Percentiles rank a stretch among this genome's conserved stretches.
Conservation (phyloP, 78 protist species). For the Speleostelium caveatum region DNA sequence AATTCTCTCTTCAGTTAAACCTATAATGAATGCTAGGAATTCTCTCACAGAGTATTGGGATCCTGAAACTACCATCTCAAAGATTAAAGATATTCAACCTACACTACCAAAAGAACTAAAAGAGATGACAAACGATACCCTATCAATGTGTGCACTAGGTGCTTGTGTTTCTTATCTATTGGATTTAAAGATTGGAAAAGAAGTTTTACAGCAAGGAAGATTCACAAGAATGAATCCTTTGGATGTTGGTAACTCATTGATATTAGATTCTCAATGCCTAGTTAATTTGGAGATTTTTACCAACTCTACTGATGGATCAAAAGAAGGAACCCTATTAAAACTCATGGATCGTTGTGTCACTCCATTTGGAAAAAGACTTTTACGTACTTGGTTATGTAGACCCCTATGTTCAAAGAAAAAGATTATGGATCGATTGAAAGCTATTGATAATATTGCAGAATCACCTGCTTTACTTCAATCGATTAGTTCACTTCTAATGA, state of each 20-base stretch:
- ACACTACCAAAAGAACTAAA: not conserved
- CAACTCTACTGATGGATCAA: slow-evolving; percentile 72
- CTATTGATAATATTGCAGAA: slow-evolving; percentile 48
- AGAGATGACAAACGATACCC: slow-evolving; percentile 3
- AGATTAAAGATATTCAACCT: not conserved
- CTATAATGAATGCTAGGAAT: slow-evolving; percentile 6
- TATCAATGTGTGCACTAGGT: slow-evolving; percentile 48
- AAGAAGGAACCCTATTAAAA: slow-evolving; percentile 73
- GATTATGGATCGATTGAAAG: slow-evolving; percentile 65
- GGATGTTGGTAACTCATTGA: slow-evolving; percentile 40
- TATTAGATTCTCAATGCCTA: slow-evolving; percentile 75
- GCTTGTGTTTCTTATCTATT: slow-evolving; percentile 42
- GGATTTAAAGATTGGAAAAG: slow-evolving; percentile 36
- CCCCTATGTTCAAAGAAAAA: slow-evolving; percentile 14
- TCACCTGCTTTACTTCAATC: not conserved
- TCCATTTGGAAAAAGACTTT: slow-evolving; percentile 68
- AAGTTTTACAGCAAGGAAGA: slow-evolving; percentile 13
- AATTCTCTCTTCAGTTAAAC: slow-evolving; percentile 16
- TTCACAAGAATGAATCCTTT: slow-evolving; percentile 33
- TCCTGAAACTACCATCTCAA: not conserved
- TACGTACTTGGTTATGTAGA: slow-evolving; percentile 79
- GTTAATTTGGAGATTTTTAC: slow-evolving; percentile 71
- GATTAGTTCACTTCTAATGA: not conserved
- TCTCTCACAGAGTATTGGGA: slow-evolving; percentile 33
- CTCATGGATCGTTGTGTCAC: slow-evolving; percentile 76